Evolutionary conservation across 2,329 filamentous ascomycete genomes (phyloP).

Genomic region (Beauveria sp.): DNA sequence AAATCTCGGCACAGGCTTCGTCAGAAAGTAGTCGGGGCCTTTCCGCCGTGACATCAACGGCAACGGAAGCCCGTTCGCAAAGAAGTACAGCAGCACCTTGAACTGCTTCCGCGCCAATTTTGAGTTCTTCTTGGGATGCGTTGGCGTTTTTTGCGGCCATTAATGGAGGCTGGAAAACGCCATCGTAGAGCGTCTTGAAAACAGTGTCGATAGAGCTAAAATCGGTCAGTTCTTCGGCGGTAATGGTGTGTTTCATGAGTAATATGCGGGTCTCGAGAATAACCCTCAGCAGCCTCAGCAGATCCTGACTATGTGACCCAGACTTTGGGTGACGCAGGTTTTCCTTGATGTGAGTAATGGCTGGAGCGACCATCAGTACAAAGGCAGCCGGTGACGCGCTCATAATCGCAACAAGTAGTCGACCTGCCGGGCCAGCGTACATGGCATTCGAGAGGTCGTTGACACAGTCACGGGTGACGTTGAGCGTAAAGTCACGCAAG

Average conservation of each 20-base stretch:
- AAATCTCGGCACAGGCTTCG: slow-evolving; percentile 30
- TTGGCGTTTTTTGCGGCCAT: slow-evolving; percentile 20
- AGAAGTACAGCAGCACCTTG: slow-evolving; percentile 39
- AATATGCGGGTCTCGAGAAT: slow-evolving; percentile 39
- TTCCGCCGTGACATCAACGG: slow-evolving; percentile 8
- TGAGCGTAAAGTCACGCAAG: slow-evolving; percentile 38
- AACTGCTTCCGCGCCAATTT: slow-evolving; percentile 35
- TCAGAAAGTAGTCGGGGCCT: slow-evolving; percentile 26
- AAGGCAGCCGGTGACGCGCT: slow-evolving; percentile 43
- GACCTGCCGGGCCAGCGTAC: slow-evolving; percentile 45
- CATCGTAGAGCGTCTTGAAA: slow-evolving; percentile 35
- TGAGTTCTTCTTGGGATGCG: slow-evolving; percentile 30
- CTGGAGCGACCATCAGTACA: slow-evolving; percentile 36
- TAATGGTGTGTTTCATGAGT: slow-evolving; percentile 27
- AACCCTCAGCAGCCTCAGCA: slow-evolving; percentile 43
- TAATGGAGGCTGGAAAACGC: slow-evolving; percentile 34
- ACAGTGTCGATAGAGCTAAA: slow-evolving; percentile 28
- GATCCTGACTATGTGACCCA: slow-evolving; percentile 41
- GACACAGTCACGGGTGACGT: slow-evolving; percentile 45
- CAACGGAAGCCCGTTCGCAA: slow-evolving; percentile 28
- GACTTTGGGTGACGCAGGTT: slow-evolving; percentile 45
- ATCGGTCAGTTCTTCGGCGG: slow-evolving; percentile 27
- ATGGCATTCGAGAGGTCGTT: slow-evolving; percentile 45
- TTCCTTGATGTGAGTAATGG: slow-evolving; percentile 41
- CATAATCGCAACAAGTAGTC: slow-evolving; percentile 43